Conservation (phyloP, 1,284 basidiomycete species). For the Ceratobasidium sp. region DNA sequence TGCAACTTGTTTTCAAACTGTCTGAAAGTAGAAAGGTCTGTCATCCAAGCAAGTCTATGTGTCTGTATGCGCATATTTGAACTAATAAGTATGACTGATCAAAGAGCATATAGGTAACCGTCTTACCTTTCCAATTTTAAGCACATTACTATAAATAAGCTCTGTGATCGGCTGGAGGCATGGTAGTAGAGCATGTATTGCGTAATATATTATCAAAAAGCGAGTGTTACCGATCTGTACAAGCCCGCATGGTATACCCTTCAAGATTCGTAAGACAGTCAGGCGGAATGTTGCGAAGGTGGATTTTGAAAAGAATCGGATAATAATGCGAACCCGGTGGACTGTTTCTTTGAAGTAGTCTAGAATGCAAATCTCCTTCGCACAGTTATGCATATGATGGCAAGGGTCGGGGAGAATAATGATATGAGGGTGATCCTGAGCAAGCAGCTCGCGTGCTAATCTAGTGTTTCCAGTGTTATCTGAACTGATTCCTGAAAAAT, state of each 20-base stretch:
- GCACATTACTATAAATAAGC: neutral
- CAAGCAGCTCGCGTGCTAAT: slow-evolving; percentile 51
- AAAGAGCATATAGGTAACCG: neutral
- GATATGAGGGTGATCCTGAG: slow-evolving; percentile 51
- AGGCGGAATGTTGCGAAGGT: slow-evolving; percentile 53
- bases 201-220: neutral
- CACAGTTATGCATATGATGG: slow-evolving; percentile 56
- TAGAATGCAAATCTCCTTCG: slow-evolving; percentile 57
- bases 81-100: neutral
- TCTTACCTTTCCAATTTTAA: neutral
- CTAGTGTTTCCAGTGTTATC: slow-evolving; percentile 59
- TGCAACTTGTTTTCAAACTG: neutral
- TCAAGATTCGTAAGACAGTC: slow-evolving; percentile 40
- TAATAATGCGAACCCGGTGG: slow-evolving; percentile 49
- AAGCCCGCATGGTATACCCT: neutral
- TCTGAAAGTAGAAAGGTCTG: neutral
- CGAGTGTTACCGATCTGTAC: neutral
- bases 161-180: neutral
- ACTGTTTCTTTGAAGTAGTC: slow-evolving; percentile 53
- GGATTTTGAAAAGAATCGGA: slow-evolving; percentile 55
- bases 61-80: neutral
- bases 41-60: slow-evolving; percentile 14
- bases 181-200: neutral
- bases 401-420: slow-evolving; percentile 56
- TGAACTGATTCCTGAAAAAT: slow-evolving; percentile 54